These are phyloP conservation scores for Thraustochytrium aureum DNA, from an alignment of 352 stramenopile species.

Conservation along the genomic window DNA sequence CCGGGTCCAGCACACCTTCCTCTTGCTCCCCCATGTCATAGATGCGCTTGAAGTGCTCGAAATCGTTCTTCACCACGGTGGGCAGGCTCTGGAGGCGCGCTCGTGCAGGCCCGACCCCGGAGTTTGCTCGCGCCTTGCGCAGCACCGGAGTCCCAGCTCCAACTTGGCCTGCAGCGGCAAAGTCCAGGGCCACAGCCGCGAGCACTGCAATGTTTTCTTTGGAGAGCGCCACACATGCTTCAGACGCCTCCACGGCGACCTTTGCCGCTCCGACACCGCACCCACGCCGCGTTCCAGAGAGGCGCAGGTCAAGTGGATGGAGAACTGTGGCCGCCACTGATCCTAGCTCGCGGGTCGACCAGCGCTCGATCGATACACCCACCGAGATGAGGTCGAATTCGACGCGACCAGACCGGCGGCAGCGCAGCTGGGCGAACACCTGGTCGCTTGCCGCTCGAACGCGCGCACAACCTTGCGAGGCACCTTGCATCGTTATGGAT, in stretches of 20 bases:
- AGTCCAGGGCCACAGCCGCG: neutral
- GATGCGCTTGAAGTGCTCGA: constrained; percentile 38
- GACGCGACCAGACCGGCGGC: neutral
- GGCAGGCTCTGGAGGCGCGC: too few species aligned
- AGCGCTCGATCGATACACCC: neutral
- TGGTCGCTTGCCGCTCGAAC: constrained; percentile 18
- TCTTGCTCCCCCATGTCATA: constrained; percentile 41
- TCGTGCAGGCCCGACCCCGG: too few species aligned
- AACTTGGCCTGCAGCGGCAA: neutral
- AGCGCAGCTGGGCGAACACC: constrained; percentile 18
- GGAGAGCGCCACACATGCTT: neutral
- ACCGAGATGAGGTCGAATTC: constrained; percentile 33
- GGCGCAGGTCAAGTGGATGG: constrained; percentile 23
- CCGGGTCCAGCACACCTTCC: neutral
- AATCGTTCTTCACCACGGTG: too few species aligned
- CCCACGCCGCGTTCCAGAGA: neutral
- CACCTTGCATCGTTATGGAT: neutral
- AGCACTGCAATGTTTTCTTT: constrained; percentile 29
- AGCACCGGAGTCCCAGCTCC: neutral
- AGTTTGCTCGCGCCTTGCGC: neutral
- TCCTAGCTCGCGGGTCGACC: neutral
- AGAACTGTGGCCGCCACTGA: neutral
- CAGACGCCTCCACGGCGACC: neutral
- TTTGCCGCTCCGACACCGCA: neutral
- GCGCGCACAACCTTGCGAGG: neutral